These are phyloP conservation scores for Trichoderma semiorbis DNA, from an alignment of 2,329 filamentous ascomycete genomes.

Conservation along the genomic window DNA sequence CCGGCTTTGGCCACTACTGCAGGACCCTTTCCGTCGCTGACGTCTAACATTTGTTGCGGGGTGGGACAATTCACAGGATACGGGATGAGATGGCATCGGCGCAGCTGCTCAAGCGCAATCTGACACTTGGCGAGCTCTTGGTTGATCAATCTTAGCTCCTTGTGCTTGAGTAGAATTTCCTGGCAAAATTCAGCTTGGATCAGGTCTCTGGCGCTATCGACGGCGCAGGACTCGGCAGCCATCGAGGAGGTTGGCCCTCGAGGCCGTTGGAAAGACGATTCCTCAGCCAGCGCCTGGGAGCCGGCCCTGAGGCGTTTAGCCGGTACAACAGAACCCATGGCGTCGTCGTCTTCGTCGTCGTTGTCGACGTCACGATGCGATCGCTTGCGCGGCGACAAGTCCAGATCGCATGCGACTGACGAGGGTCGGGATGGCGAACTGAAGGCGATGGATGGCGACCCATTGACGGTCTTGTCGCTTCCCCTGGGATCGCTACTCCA, in stretches of 20 bases:
- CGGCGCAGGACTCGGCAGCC: slow-evolving; percentile 22
- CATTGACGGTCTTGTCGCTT: slow-evolving; percentile 50
- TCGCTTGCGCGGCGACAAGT: slow-evolving; percentile 27
- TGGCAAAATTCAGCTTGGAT: slow-evolving; percentile 86
- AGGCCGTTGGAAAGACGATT: not conserved
- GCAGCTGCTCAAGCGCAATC: slow-evolving; percentile 85
- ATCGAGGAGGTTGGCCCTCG: slow-evolving; percentile 21
- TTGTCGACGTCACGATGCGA: slow-evolving; percentile 33
- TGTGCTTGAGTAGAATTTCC: slow-evolving; percentile 90
- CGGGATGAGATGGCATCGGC: slow-evolving; percentile 86
- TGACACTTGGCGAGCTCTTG: slow-evolving; percentile 97
- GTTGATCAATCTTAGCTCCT: slow-evolving; percentile 89
- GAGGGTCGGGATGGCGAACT: slow-evolving; percentile 29
- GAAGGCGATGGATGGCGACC: slow-evolving; percentile 40
- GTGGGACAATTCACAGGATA: slow-evolving; percentile 71
- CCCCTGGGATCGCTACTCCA: slow-evolving; percentile 57
- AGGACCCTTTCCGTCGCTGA: slow-evolving; percentile 71
- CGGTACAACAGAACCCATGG: slow-evolving; percentile 26
- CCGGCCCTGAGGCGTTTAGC: slow-evolving; percentile 43
- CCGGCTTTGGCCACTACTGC: slow-evolving; percentile 61
- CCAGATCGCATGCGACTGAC: slow-evolving; percentile 28
- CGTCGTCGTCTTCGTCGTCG: slow-evolving; percentile 18
- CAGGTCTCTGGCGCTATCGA: slow-evolving; percentile 61
- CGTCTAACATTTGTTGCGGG: slow-evolving; percentile 63
- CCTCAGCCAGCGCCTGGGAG: slow-evolving; percentile 23